Conservation (phyloP, 768 basidiomycete genomes). For the Kwoniella sp. region DNA sequence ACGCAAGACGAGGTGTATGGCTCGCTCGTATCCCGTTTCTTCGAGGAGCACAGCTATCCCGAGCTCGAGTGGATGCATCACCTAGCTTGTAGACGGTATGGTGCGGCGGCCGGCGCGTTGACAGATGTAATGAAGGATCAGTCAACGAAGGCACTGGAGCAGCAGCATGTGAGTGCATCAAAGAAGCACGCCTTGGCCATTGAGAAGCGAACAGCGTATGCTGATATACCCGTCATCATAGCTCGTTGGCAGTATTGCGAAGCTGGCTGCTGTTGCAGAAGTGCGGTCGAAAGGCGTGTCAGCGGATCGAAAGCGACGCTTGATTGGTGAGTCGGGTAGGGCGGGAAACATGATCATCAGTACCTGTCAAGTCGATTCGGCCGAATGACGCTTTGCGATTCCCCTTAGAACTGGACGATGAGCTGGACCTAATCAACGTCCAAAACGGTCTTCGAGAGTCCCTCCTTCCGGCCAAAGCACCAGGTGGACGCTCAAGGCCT, state of each 20-base stretch:
- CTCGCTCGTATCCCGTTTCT: slow-evolving; percentile 71
- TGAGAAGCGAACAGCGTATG: not conserved
- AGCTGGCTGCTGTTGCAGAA: slow-evolving; percentile 75
- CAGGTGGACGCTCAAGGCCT: not conserved
- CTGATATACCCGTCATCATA: slow-evolving; percentile 51
- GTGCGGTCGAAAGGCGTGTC: slow-evolving; percentile 58
- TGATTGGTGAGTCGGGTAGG: slow-evolving; percentile 27
- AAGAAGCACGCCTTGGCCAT: not conserved
- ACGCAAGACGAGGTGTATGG: slow-evolving; percentile 69
- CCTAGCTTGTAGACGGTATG: slow-evolving; percentile 69
- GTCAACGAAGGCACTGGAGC: slow-evolving; percentile 64
- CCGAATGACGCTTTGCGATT: not conserved
- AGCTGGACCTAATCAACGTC: slow-evolving; percentile 81
- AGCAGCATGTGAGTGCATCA: slow-evolving; percentile 70
- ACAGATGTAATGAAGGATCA: slow-evolving; percentile 63
- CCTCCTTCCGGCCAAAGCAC: slow-evolving; percentile 1
- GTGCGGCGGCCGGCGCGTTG: slow-evolving; percentile 67
- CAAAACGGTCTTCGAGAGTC: slow-evolving; percentile 71
- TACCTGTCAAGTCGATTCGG: not conserved
- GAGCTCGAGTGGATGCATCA: slow-evolving; percentile 79
- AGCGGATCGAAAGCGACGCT: slow-evolving; percentile 19
- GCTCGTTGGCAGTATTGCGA: slow-evolving; percentile 90
- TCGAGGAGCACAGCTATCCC: slow-evolving; percentile 65
- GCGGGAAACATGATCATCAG: not conserved
- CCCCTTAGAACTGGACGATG: slow-evolving; percentile 74